phyloP scores from a whole-genome alignment of 768 basidiomycete genomes.

The Collybiopsis confluens region DNA sequence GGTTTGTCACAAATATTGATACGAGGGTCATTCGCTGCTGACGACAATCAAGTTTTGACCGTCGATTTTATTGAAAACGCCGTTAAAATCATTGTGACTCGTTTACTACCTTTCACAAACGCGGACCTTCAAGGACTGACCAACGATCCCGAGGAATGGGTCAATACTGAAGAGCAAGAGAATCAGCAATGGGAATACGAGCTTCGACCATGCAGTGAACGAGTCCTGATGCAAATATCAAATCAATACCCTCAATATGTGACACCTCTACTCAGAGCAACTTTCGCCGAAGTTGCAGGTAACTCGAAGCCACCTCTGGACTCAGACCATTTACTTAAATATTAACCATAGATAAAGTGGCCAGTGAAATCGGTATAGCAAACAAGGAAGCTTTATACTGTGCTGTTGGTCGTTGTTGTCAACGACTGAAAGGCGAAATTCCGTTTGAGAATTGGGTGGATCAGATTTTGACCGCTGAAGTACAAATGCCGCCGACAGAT shows the following conservation, averaged over 20 bases:
- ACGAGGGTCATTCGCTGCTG: neutral
- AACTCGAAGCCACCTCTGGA: constrained; percentile 16
- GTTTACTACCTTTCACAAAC: constrained; percentile 81
- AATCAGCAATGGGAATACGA: constrained; percentile 93
- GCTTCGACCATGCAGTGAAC: constrained; percentile 88
- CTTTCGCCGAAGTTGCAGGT: constrained; percentile 64
- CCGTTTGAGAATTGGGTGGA: constrained; percentile 71
- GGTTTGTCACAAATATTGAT: constrained; percentile 31
- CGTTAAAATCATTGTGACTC: constrained; percentile 71
- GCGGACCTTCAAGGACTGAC: constrained; percentile 81
- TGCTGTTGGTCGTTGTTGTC: constrained; percentile 80
- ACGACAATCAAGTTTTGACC: constrained; percentile 45
- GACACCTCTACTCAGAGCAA: constrained; percentile 55
- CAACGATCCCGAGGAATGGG: constrained; percentile 92
- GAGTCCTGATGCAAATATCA: constrained; percentile 80
- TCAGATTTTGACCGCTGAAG: constrained; percentile 55
- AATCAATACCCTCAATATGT: constrained; percentile 68
- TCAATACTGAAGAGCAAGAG: constrained; percentile 84
- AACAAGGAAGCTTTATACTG: constrained; percentile 88
- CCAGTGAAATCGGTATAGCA: constrained; percentile 54
- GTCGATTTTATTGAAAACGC: constrained; percentile 70
- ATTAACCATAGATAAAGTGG: constrained; percentile 34
- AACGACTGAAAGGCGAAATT: constrained; percentile 55
- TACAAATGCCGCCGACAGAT: constrained; percentile 41
- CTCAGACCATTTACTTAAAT: constrained; percentile 2